These are phyloP conservation scores for Candida gigantensis DNA, from an alignment of 1,139 yeast genomes.

Conservation along the genomic window DNA sequence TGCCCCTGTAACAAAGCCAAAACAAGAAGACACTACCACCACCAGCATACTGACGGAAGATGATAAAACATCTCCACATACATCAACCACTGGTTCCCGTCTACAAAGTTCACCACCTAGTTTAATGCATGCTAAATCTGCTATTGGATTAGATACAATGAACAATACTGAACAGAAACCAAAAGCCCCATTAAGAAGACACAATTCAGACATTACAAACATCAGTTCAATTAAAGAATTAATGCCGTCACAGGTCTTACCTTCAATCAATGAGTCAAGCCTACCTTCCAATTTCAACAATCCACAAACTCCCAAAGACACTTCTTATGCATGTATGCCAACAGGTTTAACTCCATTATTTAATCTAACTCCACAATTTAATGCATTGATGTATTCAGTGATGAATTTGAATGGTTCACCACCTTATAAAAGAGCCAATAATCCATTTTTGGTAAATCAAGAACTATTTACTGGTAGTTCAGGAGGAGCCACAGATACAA, in stretches of 20 bases:
- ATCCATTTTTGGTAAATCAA: conserved; percentile 32
- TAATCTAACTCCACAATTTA: conserved; percentile 47
- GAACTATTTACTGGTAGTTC: conserved; percentile 30
- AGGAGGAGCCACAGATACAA: too few species aligned
- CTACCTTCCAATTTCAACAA: conserved; percentile 6
- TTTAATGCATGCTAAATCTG: conserved; percentile 31
- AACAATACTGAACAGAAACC: conserved; percentile 10
- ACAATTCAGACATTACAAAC: conserved; percentile 33
- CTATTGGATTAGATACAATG: conserved; percentile 30
- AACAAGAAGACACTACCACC: conserved; percentile 1
- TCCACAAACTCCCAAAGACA: conserved; percentile 44
- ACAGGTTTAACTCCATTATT: conserved; percentile 41
- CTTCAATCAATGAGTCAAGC: conserved; percentile 21
- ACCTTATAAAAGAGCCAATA: conserved; percentile 26
- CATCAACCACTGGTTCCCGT: too few species aligned
- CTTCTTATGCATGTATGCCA: conserved; percentile 24
- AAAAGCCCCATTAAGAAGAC: conserved; percentile 26
- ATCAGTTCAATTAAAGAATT: conserved; percentile 15
- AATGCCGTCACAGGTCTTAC: conserved; percentile 8
- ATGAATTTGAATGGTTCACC: conserved; percentile 31
- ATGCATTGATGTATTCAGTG: conserved; percentile 44
- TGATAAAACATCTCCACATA: too few species aligned
- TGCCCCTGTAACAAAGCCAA: conserved; percentile 5
- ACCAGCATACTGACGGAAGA: too few species aligned
- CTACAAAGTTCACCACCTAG: conserved; percentile 16